Evolutionary conservation across 805 yeast genomes (phyloP).

Genomic region (Suhomyces pyralidae): DNA sequence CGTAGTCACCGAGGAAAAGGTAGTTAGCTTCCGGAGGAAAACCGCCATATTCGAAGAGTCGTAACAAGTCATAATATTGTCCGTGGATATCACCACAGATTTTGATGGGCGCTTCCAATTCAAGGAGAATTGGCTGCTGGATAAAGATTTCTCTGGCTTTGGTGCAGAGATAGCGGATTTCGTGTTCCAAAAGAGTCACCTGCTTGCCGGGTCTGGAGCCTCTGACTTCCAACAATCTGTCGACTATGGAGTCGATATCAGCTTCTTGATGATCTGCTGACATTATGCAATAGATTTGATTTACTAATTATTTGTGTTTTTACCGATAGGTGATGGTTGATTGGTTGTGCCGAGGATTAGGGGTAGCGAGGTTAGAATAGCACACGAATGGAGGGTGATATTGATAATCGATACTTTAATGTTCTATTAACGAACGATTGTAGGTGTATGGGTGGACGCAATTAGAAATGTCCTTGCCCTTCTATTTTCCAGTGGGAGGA

Average conservation of each 20-base stretch:
- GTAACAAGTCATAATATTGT: conserved; percentile 91
- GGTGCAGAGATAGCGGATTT: conserved; percentile 92
- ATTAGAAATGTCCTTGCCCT: not conserved
- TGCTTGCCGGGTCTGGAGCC: conserved; percentile 98
- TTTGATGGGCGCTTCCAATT: conserved; percentile 95
- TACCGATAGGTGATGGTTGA: no score
- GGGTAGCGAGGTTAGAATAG: not conserved
- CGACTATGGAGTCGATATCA: conserved; percentile 95
- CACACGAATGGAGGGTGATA: not conserved
- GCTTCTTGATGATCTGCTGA: conserved; percentile 58
- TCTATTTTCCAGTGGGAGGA: not conserved
- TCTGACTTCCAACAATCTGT: conserved; percentile 93
- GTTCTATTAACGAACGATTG: not conserved
- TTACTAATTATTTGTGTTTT: no score
- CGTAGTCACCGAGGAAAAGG: conserved; percentile 93
- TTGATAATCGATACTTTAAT: not conserved
- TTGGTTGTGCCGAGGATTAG: not conserved
- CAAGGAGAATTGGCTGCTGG: conserved; percentile 93
- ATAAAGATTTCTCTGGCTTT: conserved; percentile 97
- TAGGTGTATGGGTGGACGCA: not conserved
- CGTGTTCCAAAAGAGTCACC: conserved; percentile 89
- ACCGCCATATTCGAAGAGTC: conserved; percentile 97
- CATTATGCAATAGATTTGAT: no score
- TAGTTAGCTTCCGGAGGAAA: conserved; percentile 99
- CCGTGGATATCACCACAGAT: conserved; percentile 99